Conservation (phyloP, 2,329 filamentous ascomycete genomes). For the Verticillium tricorpus region DNA sequence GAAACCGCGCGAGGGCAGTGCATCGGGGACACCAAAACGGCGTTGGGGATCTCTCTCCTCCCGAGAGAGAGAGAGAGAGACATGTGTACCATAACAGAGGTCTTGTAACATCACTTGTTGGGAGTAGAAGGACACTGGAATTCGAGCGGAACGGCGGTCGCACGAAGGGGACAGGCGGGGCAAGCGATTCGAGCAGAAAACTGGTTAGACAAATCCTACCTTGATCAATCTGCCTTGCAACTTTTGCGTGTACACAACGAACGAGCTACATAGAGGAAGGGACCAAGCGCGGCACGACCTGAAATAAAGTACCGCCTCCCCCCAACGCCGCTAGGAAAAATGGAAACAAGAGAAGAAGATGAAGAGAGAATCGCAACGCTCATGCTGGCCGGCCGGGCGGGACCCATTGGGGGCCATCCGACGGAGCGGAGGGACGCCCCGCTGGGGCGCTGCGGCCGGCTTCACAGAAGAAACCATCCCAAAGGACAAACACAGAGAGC, state of each 20-base stretch:
- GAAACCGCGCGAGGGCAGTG: neutral
- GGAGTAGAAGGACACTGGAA: neutral
- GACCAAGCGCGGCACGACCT: too few species aligned
- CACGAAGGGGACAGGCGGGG: neutral
- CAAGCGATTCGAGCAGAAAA: neutral
- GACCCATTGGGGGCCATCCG: neutral
- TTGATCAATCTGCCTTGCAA: neutral
- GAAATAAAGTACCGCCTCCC: neutral
- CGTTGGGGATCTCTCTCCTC: neutral
- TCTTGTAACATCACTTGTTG: neutral
- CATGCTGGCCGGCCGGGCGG: constrained; percentile 8
- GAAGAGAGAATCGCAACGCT: constrained; percentile 7
- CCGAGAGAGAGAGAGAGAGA: neutral
- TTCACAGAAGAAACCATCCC: too few species aligned
- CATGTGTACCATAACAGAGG: neutral
- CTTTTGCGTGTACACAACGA: neutral
- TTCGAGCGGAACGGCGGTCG: neutral
- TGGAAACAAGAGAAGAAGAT: neutral
- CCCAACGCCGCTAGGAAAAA: neutral
- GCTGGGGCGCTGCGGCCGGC: too few species aligned
- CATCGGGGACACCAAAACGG: neutral
- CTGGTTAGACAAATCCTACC: neutral
- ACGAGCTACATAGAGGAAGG: neutral
- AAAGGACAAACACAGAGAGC: too few species aligned
- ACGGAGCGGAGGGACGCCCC: too few species aligned